A percentile compares a stretch with the other conserved stretches of the same genome.
Evolutionary conservation across 2,329 filamentous ascomycete genomes (phyloP).

Genomic region (Sordariomycetes sp.): DNA sequence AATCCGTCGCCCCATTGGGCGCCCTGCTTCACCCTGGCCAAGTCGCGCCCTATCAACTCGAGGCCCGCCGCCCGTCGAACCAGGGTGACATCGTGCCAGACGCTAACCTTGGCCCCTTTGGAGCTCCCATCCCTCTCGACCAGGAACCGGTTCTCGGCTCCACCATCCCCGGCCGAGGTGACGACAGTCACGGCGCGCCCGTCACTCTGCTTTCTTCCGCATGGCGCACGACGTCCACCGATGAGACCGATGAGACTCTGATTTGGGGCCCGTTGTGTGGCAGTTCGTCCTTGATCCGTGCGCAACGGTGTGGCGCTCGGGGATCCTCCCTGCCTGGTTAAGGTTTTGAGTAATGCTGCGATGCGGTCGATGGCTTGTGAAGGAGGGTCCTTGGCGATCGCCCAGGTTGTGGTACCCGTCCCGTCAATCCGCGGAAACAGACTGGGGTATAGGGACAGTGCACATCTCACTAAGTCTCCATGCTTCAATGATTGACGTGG

Average conservation of each 20-base stretch:
- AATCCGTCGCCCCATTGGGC: conserved; percentile 2
- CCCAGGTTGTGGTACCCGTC: background rate
- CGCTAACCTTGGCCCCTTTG: background rate
- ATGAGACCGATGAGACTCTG: background rate
- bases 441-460: no score
- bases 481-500: no score
- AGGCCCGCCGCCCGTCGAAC: background rate
- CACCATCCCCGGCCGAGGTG: background rate
- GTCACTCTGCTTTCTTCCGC: background rate
- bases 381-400: background rate
- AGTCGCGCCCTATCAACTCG: conserved; percentile 2
- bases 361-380: background rate
- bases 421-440: no score
- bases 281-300: background rate
- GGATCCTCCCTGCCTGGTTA: background rate
- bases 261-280: background rate
- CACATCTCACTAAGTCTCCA: no score
- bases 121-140: background rate
- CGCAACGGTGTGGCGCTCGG: background rate
- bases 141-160: background rate
- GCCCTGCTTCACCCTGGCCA: background rate
- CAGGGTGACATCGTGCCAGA: conserved; percentile 3
- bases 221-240: background rate
- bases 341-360: background rate
- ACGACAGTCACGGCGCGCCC: background rate